Base-by-base conservation (phyloP, 2,329 filamentous ascomycete genomes). In the Aspergillus aculeatinus region DNA sequence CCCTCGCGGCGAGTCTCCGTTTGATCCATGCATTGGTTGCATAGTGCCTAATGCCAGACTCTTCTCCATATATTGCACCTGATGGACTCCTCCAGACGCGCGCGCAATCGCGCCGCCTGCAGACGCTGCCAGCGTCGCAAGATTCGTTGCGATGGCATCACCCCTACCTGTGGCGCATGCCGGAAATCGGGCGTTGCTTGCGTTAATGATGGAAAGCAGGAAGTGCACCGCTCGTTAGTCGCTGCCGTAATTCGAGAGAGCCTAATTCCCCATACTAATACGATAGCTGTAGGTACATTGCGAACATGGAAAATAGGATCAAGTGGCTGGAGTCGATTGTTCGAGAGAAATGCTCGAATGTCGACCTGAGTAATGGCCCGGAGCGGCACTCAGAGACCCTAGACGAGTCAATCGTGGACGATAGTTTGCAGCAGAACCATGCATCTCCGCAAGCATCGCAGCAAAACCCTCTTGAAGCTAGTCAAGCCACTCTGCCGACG, bases 281-380 rank as follows among this genome's bases (percentile, higher is more conserved):
- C 14, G 10, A 35, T 35, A 14, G 35, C 3, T 11, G 27, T 48
- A 76, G 72, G 11, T 74, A 76, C 48, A 75, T 77, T 31, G 66
- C 73, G 3, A 77, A 70, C 31, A 66, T 82, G 27, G 77, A 77
- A 53, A 73, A 72, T 4, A 70, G 81, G 0, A 73, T 83, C 16
- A 67, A 69, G 33, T 83, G 81, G 80, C 68, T 83, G 0, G 81
- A 84, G 54, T 74, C 74, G 0, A 75, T 82, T 3, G 59, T 84
- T 6, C 70, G 70, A 12, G 67, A 74, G 27, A 73, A 73, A 53
- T 81, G 80, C 57, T 74, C 80, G 0, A 76, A 79, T 21, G 61
- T 83, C 4, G 76, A 82, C 47, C 61, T 83, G 33, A 60, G 57
- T n/a, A 54, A 67, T 52, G 68, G 65, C 0, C 67, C 62, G 0